Percentiles rank a stretch among this genome's conserved stretches.
These are phyloP conservation scores for Carex littledalei DNA, from an alignment of 176 grass and related monocot species.

Conservation along the genomic window DNA sequence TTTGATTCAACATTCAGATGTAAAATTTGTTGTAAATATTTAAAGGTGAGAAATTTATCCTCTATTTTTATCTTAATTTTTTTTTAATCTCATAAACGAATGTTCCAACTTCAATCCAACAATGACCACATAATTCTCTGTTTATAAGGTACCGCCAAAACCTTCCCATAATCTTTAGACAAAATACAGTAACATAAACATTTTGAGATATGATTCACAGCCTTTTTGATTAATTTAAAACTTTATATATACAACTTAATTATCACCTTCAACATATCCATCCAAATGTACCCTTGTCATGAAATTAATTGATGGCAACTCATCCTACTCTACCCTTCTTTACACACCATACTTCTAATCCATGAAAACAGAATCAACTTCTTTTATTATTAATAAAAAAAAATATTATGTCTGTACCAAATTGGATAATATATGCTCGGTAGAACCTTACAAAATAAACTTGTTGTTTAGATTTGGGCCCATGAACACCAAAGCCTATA, in stretches of 20 bases:
- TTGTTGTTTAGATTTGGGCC: not conserved
- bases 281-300: not conserved
- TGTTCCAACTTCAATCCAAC: too few species aligned
- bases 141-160: too few species aligned
- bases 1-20: too few species aligned
- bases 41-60: too few species aligned
- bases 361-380: not conserved
- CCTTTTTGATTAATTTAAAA: not conserved
- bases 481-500: conserved; percentile 10
- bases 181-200: not conserved
- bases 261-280: not conserved
- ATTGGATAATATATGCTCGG: not conserved
- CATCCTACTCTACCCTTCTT: not conserved
- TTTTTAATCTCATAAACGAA: too few species aligned
- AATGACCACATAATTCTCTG: too few species aligned
- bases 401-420: not conserved
- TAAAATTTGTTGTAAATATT: too few species aligned
- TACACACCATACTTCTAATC: not conserved
- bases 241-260: not conserved
- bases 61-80: too few species aligned
- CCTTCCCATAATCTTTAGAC: too few species aligned
- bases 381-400: not conserved
- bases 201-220: not conserved
- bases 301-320: conserved; percentile 1
- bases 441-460: not conserved